Percentiles rank a stretch among this genome's conserved stretches.
Evolutionary conservation across 192 early-diverging fungal genomes (phyloP).

Genomic region (Coemansia javaensis): DNA sequence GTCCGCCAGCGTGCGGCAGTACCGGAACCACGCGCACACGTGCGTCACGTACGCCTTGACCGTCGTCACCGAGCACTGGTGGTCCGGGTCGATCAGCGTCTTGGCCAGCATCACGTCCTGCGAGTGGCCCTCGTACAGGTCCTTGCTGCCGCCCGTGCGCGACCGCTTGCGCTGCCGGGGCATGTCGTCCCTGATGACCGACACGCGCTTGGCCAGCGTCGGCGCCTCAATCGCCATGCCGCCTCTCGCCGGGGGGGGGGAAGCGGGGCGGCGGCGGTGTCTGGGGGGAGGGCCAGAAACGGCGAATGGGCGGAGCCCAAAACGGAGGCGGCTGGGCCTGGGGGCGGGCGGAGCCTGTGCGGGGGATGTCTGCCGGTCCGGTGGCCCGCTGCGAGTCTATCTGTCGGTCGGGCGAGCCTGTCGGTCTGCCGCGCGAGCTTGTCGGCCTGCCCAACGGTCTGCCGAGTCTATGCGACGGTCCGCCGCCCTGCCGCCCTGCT

Average conservation of each 20-base stretch:
- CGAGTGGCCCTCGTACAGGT: slow-evolving; percentile 51
- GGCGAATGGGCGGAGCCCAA: background rate
- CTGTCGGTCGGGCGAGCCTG: no score
- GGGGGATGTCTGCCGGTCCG: no score
- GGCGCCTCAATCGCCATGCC: slow-evolving; percentile 12
- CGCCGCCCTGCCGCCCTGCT: no score
- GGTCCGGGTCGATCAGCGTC: slow-evolving; percentile 51
- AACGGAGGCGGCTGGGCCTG: background rate
- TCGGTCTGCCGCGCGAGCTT: no score
- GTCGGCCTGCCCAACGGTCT: no score
- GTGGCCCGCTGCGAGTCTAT: no score
- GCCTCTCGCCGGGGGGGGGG: background rate
- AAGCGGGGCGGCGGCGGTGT: background rate
- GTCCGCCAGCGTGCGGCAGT: slow-evolving; percentile 43
- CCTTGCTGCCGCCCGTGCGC: slow-evolving; percentile 49
- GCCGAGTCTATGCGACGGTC: no score
- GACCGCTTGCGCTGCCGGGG: slow-evolving; percentile 51
- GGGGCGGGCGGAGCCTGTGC: no score
- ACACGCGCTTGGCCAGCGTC: slow-evolving; percentile 23
- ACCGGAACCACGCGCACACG: slow-evolving; percentile 51
- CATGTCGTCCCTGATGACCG: slow-evolving; percentile 21
- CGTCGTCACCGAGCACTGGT: slow-evolving; percentile 51
- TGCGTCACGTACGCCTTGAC: slow-evolving; percentile 52
- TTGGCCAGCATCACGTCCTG: slow-evolving; percentile 51
- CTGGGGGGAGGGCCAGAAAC: no score